These are phyloP conservation scores for Trametes cinnabarina DNA, from an alignment of 768 basidiomycete species.

Conservation along the genomic window DNA sequence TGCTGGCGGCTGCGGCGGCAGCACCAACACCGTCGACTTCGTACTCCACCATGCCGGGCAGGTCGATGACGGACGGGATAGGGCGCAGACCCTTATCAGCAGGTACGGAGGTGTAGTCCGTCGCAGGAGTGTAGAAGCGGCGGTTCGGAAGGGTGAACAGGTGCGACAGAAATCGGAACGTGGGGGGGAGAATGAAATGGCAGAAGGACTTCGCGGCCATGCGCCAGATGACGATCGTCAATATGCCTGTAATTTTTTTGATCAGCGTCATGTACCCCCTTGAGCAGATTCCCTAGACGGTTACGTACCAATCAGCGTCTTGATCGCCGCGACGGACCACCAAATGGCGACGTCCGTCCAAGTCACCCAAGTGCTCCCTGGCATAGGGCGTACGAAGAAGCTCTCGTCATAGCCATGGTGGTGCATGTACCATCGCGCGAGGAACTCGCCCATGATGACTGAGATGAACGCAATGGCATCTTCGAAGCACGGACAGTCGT, in stretches of 20 bases:
- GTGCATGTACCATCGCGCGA: constrained; percentile 64
- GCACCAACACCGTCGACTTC: constrained; percentile 26
- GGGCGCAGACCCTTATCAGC: constrained; percentile 60
- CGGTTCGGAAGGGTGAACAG: constrained; percentile 75
- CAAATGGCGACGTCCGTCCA: constrained; percentile 36
- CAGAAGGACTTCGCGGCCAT: constrained; percentile 76
- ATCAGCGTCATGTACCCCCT: neutral
- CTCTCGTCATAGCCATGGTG: constrained; percentile 38
- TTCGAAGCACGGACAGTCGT: constrained; percentile 97
- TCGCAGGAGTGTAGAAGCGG: constrained; percentile 87
- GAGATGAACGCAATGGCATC: constrained; percentile 93
- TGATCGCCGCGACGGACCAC: constrained; percentile 37
- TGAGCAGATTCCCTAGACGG: no score
- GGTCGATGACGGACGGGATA: constrained; percentile 84
- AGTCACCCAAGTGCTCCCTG: constrained; percentile 50
- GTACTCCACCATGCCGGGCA: constrained; percentile 43
- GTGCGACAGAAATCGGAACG: constrained; percentile 72
- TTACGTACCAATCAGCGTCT: constrained; percentile 44
- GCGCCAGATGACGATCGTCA: constrained; percentile 84
- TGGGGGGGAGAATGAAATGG: constrained; percentile 75
- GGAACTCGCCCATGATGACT: constrained; percentile 70
- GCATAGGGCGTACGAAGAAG: constrained; percentile 44
- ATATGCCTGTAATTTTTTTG: constrained; percentile 49
- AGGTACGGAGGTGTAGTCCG: constrained; percentile 76
- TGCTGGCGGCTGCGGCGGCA: constrained; percentile 15